Percentiles rank a stretch among this genome's conserved stretches.
These are phyloP conservation scores for Talaromyces ruber DNA, from an alignment of 495 filamentous ascomycete species.

Conservation along the genomic window DNA sequence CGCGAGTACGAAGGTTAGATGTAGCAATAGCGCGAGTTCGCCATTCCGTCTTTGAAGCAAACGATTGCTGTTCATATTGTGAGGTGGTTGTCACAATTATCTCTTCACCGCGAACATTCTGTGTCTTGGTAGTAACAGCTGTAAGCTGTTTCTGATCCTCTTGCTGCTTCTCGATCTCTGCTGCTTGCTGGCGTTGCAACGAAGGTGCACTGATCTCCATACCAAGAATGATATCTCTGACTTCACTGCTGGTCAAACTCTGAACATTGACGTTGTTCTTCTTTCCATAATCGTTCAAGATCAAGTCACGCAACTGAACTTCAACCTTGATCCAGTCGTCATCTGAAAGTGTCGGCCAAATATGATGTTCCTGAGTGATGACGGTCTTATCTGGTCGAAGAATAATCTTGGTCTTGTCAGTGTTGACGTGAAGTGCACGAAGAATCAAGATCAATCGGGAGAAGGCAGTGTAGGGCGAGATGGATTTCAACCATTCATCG, in stretches of 20 bases:
- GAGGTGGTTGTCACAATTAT: conserved; percentile 98
- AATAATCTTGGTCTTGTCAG: conserved; percentile 96
- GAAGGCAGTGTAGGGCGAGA: conserved; percentile 98
- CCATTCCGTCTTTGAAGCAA: conserved; percentile 99
- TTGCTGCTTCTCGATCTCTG: conserved; percentile 98
- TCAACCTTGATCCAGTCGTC: conserved; percentile 99
- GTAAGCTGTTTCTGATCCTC: conserved; percentile 94
- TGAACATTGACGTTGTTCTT: conserved; percentile 99
- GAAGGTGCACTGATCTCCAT: conserved; percentile 99
- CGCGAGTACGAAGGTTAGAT: conserved; percentile 85
- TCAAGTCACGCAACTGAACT: conserved; percentile 89
- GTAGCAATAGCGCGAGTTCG: conserved; percentile 93
- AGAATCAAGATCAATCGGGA: conserved; percentile 93
- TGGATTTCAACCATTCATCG: conserved; percentile 97
- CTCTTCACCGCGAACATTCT: conserved; percentile 95
- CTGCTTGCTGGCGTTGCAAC: conserved; percentile 96
- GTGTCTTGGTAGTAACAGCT: conserved; percentile 95
- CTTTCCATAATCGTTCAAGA: conserved; percentile 98
- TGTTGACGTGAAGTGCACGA: conserved; percentile 92
- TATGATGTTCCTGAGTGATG: conserved; percentile 97
- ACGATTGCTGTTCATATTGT: conserved; percentile 92
- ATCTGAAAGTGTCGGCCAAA: conserved; percentile 91
- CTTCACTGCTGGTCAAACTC: conserved; percentile 90
- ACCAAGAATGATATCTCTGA: conserved; percentile 96
- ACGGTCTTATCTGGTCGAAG: conserved; percentile 97